Percentiles rank a stretch among this genome's conserved stretches.
Evolutionary conservation across 331 rosid genomes (phyloP).

Genomic region (Erythrophleum ivorense): DNA sequence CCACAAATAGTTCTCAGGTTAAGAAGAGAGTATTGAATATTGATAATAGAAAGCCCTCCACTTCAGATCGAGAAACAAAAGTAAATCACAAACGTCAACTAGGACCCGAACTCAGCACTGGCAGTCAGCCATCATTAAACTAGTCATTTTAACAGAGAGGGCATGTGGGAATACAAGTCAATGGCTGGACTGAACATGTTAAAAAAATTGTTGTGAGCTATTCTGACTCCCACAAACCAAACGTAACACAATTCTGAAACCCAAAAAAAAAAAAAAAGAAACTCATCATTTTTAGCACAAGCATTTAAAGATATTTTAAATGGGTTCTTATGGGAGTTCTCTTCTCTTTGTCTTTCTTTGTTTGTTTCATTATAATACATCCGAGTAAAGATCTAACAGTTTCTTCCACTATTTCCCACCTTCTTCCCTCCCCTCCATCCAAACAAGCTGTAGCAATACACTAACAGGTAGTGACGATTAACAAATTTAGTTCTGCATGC

Average conservation of each 20-base stretch:
- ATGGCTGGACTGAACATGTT: background rate
- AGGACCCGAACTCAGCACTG: background rate
- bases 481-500: background rate
- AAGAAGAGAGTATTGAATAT: background rate
- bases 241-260: background rate
- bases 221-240: background rate
- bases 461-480: background rate
- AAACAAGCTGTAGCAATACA: background rate
- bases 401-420: background rate
- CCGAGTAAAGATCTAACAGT: background rate
- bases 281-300: background rate
- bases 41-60: background rate
- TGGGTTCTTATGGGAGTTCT: constrained; percentile 10
- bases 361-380: background rate
- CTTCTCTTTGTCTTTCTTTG: background rate
- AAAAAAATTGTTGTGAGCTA: background rate
- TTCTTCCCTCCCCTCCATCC: background rate
- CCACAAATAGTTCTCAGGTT: background rate
- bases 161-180: background rate
- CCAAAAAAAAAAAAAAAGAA: background rate
- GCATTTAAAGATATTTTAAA: background rate
- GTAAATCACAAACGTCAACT: background rate
- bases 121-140: background rate
- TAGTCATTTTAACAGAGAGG: background rate
- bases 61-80: background rate